Percentiles rank a stretch among this genome's conserved stretches.
phyloP scores from a whole-genome alignment of 305 asterid species.

The Fraxinus velutina region DNA sequence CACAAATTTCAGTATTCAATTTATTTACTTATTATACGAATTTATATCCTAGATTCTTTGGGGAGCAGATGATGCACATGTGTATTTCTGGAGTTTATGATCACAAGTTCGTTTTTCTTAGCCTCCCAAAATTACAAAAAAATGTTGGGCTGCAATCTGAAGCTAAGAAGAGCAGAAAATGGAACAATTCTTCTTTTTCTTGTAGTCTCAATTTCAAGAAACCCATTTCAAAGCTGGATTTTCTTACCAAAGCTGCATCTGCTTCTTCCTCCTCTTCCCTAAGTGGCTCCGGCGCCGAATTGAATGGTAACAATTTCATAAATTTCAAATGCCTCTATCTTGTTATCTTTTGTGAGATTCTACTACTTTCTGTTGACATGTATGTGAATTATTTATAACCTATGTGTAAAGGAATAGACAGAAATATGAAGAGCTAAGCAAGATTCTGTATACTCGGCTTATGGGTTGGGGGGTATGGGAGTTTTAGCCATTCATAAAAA shows the following conservation, averaged over 20 bases:
- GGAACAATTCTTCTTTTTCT: conserved; percentile 2
- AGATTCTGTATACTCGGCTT: not conserved
- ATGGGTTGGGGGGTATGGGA: not conserved
- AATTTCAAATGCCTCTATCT: not conserved
- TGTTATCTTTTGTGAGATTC: not conserved
- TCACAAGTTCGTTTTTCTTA: not conserved
- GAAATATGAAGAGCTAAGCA: not conserved
- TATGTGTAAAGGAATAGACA: not conserved
- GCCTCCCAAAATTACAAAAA: not conserved
- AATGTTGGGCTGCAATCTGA: not conserved
- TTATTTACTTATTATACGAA: not conserved
- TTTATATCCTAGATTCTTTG: not conserved
- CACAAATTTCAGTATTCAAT: not conserved
- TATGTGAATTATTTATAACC: not conserved
- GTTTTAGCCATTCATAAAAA: not conserved
- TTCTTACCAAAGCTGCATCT: conserved; percentile 33
- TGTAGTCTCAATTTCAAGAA: conserved; percentile 4
- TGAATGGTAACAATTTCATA: conserved; percentile 27
- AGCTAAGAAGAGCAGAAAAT: not conserved
- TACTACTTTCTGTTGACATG: not conserved
- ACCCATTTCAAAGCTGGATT: conserved; percentile 10
- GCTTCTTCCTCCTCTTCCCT: conserved; percentile 41
- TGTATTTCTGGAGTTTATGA: not conserved
- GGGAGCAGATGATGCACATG: not conserved
- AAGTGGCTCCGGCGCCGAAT: conserved; percentile 33